Conservation (phyloP, 495 filamentous ascomycete genomes). For the Daldinia bambusicola region DNA sequence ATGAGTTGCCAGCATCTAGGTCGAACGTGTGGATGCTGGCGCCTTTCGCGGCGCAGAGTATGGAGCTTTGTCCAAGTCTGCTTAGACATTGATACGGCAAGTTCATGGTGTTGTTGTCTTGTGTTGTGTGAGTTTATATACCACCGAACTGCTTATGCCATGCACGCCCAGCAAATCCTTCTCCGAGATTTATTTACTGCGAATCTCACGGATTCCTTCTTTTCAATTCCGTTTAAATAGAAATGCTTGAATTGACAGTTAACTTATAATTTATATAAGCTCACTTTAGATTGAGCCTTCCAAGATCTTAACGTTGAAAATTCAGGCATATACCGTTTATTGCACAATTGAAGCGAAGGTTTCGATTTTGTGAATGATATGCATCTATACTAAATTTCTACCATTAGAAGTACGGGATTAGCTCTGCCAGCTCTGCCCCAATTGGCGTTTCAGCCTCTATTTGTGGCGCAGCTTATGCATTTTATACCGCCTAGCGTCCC, state of each 20-base stretch:
- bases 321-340: constrained; percentile 24
- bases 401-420: not conserved
- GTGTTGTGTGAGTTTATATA: constrained; percentile 48
- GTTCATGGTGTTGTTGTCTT: constrained; percentile 66
- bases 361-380: not conserved
- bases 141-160: constrained; percentile 5
- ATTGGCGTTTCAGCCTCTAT: constrained; percentile 20
- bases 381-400: constrained; percentile 9
- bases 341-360: constrained; percentile 15
- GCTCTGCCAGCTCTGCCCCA: not conserved
- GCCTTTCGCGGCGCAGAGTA: constrained; percentile 68
- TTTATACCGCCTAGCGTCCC: not conserved
- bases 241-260: not conserved
- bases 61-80: constrained; percentile 44
- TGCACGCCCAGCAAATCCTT: not conserved
- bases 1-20: constrained; percentile 53
- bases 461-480: constrained; percentile 33
- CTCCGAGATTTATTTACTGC: not conserved
- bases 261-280: not conserved
- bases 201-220: not conserved
- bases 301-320: constrained; percentile 26
- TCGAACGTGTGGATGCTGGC: constrained; percentile 64
- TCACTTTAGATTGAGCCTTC: constrained; percentile 14
- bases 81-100: constrained; percentile 57
- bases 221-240: not conserved